phyloP scores from a whole-genome alignment of 192 early-diverging fungal genomes.

The Backusella tarrabulga region DNA sequence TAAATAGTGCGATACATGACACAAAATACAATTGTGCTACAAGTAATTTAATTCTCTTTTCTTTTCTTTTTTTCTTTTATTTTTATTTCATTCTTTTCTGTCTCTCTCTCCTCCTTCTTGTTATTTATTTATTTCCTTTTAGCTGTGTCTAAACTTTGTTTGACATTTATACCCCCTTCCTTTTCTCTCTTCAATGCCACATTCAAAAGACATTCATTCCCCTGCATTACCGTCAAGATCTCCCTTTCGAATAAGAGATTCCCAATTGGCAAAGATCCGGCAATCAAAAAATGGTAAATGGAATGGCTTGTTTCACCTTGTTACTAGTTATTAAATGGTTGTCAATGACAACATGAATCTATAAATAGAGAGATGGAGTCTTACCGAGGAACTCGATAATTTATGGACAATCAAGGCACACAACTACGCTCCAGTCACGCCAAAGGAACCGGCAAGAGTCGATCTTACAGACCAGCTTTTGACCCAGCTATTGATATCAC shows the following conservation, averaged over 20 bases:
- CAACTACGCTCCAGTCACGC: not conserved
- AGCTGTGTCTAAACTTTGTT: not conserved
- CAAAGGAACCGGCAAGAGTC: not conserved
- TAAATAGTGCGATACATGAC: not conserved
- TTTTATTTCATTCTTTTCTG: not conserved
- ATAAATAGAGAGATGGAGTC: constrained; percentile 7
- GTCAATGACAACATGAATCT: no score
- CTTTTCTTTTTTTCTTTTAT: not conserved
- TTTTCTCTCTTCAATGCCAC: not conserved
- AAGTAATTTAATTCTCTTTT: not conserved
- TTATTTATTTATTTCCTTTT: not conserved
- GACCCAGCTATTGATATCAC: constrained; percentile 42
- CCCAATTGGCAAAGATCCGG: constrained; percentile 10
- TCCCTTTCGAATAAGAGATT: constrained; percentile 22
- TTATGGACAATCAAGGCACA: constrained; percentile 10
- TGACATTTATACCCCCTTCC: not conserved
- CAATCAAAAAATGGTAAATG: not conserved
- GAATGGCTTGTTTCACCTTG: not conserved
- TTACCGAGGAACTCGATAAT: constrained; percentile 2
- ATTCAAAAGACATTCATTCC: constrained; percentile 7
- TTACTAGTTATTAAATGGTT: not conserved
- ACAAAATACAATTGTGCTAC: not conserved
- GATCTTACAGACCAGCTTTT: constrained; percentile 18
- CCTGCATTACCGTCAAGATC: constrained; percentile 23
- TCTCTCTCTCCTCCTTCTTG: not conserved